Evolutionary conservation across 202 grass and related monocot species (phyloP), one percentile per base, ranked within the genome.

Genomic region (Musa balbisiana): DNA sequence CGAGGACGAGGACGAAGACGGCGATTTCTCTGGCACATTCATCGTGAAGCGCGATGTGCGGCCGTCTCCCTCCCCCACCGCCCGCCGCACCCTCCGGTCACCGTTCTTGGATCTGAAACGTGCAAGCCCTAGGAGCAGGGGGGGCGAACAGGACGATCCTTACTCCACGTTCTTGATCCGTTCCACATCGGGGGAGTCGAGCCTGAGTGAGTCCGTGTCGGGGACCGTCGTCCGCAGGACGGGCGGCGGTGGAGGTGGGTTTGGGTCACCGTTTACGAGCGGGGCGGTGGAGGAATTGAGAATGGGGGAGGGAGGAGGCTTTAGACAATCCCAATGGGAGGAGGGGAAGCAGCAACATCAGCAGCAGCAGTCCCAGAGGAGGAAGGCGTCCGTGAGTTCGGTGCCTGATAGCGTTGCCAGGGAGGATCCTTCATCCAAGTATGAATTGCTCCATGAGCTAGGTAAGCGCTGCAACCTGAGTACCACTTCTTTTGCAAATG

Each of bases 381-480:
- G 94, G 58, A 91, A 83, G 73, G 73, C 86, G n/a, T 97, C 90
- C 1, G 87, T 89, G 24, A 98, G 90, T 82, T 98, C 91, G 2
- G 53, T 91, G n/a, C 88, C 91, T 4, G 94, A 98, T 67, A 93
- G 85, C 27, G 49, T 98, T 52, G 80, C 87, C 22, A 86, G 71
- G 74, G 94, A 93, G 79, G 94, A 93, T 73, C 94, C 94, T 74
- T 89, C 94, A 74, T 87, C 91, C 64, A 94, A 87, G 87, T 98
- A 93, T 25, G 94, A 93, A 80, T 81, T 98, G 76, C 94, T 93
- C 29, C 88, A 94, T 88, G 94, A 98, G 74, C 91, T 89, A 10
- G 94, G 93, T 97, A 81, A 80, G 87, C 74, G 22, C 50, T 80
- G 68, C 12, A 6, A 49, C n/a, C 26, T 78, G 25, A 16, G 29